Evolutionary conservation across 805 yeast species (phyloP), one percentile per base, ranked within the genome.

Genomic region (Wickerhamiella domercqiae): DNA sequence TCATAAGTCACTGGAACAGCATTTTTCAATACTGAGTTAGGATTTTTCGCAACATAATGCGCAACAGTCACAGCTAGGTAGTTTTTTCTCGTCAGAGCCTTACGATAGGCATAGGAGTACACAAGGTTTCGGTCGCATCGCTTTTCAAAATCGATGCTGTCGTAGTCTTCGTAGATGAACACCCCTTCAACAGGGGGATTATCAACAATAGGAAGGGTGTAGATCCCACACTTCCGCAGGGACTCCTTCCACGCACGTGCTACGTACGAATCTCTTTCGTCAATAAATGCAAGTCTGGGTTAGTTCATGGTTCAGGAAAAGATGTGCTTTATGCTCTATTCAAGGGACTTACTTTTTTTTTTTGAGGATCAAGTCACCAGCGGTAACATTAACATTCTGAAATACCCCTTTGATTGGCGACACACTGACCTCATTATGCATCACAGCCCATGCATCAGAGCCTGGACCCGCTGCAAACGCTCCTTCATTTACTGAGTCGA

Each of bases 61-160:
- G 72, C 77, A n/a, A 90, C 68, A 0, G 94, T 80, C 50, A 82
- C 76, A n/a, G 90, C 72, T 42, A 90, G 61, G 50, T 74, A 86
- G 56, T 90, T 93, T 55, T 90, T 90, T 43, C 98, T 68, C 35
- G 87, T 90, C 39, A 90, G 60, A 0, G 87, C 94, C 54, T 90
- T 90, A 48, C 98, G 66, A 56, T 79, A 87, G 30, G 84, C 72
- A 55, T 82, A 87, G n/a, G 53, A 43, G 32, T 50, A 50, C 14
- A 41, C 44, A 29, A 34, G 40, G 32, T 21, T 43, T 9, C 4
- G 43, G 7, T n/a, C 16, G 30, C 41, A 42, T 2, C 54, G 43
- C 7, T 32, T 35, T 18, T 86, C 96, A 51, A 84, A 70, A 50
- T 86, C 80, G 17, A 84, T 58, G 34, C 79, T 83, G 53, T 87